Base-by-base conservation (phyloP, 108 stramenopile species). In the Cyclotella kingstonii region DNA sequence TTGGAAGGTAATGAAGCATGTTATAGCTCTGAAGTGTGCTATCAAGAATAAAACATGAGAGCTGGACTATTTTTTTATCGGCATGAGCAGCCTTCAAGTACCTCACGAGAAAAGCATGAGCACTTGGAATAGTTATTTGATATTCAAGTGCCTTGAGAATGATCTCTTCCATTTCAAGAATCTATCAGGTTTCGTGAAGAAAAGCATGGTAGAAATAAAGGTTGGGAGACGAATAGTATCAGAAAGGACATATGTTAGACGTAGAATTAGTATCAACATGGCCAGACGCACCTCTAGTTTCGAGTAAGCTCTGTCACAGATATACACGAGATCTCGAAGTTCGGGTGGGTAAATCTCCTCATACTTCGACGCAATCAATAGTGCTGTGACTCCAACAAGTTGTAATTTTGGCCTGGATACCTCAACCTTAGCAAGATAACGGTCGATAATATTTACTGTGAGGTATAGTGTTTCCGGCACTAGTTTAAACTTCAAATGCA, bases 301-400 rank as follows among this genome's bases (percentile, higher is more conserved):
- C 26, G 87, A 94, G 80, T 98, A 99, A 21, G 97, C 97, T 40
- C 82, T 63, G 73, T 98, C 96, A 18, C 94, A 95, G 63, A 98
- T 96, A 83, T 95, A 98, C 19, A 99, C 98, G 28, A 96, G 91
- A 54, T 99, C 99, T 31, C 83, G 76, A 42, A 95, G 76, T 74
- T 98, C 95, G 8, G 97, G 97, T 8, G 99, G 96, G 77, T 98
- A 98, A 60, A 98, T 97, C 81, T 99, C 99, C 75, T 99, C 99
- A 76, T 98, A 98, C 80, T 99, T 99, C 55, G 91, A 93, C 23
- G 98, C 97, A 54, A 99, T 81, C 49, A 98, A 82, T 48, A 99
- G 81, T 18, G 96, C 87, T 9, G 97, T 95, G 21, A 98, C 94
- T 25, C 97, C 99, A 41, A 99, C 97, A n/a, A 99, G 90, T 81